Percentiles rank a stretch among this genome's conserved stretches.
Evolutionary conservation across 208 protist species (phyloP).

Genomic region (Zelonia costaricensis): DNA sequence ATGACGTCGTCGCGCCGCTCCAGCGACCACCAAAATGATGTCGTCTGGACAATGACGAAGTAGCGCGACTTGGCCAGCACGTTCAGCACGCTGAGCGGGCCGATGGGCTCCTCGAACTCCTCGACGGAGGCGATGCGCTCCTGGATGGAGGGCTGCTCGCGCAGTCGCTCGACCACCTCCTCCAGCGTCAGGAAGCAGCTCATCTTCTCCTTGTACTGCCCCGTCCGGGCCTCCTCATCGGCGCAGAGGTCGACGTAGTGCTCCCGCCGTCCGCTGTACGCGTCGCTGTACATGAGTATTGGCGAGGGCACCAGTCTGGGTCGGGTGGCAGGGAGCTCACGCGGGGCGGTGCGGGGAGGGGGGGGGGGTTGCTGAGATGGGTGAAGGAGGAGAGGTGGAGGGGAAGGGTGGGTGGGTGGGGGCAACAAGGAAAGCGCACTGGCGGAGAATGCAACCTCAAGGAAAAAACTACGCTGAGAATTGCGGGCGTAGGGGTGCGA

Average conservation of each 20-base stretch:
- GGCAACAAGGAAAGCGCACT: too few species aligned
- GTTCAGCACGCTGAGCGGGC: constrained; percentile 22
- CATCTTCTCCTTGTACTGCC: constrained; percentile 33
- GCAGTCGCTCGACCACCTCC: constrained; percentile 46
- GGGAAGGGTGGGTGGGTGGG: too few species aligned
- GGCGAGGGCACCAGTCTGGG: too few species aligned
- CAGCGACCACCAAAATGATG: constrained; percentile 60
- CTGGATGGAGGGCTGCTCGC: constrained; percentile 33
- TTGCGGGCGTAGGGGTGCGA: too few species aligned
- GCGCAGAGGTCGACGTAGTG: constrained; percentile 63
- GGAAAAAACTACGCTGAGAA: too few species aligned
- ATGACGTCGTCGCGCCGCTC: constrained; percentile 44
- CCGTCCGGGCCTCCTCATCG: constrained; percentile 34
- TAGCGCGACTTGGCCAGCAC: constrained; percentile 23
- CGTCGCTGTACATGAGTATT: constrained; percentile 25
- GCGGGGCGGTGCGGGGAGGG: neutral
- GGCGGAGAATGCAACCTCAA: too few species aligned
- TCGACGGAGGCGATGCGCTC: constrained; percentile 45
- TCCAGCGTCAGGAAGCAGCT: constrained; percentile 35
- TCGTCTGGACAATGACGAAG: constrained; percentile 57
- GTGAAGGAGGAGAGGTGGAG: too few species aligned
- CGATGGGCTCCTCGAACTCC: constrained; percentile 43
- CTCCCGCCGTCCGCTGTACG: constrained; percentile 27
- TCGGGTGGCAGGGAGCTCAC: too few species aligned
- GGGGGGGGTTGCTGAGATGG: too few species aligned